Evolutionary conservation across 169 alveolate species (phyloP), one percentile per base, ranked within the genome.

Genomic region (Cyclospora cayetanensis): DNA sequence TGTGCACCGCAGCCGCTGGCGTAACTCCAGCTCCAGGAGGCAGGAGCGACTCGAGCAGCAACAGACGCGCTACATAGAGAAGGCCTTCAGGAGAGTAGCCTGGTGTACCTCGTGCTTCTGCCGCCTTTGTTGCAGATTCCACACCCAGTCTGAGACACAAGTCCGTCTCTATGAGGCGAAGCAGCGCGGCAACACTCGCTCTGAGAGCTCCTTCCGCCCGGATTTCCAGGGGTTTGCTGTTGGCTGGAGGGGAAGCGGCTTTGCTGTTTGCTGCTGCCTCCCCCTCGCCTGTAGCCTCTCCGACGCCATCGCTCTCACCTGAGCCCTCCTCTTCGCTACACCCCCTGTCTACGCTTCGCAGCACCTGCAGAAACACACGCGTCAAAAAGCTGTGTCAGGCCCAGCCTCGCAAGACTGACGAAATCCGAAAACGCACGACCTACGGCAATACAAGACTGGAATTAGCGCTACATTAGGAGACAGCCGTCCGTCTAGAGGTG

Each of bases 131-230:
- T 9, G 31, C 90, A 42, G 35, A 18, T 12, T 80, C 76, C 39
- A 80, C 77, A 50, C 76, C 90, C 12, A 80, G 90, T 18, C 76
- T 29, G 27, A 80, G 90, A 42, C 90, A 80, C 25, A 80, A 39
- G 18, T 80, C 90, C 3, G 25, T 53, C 25, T 52, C 39, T 22
- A 50, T 18, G 18, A 80, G 53, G 74, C 76, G 90, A 53, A 80
- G 77, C 25, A 80, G 41, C 1, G 90, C 90, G 27, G 66, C 5
- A 29, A 53, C 27, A 12, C 90, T 76, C 20, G 90, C 90, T 37
- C 52, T 63, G 41, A 80, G 41, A 35, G 74, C 70, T n/a, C 60
- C 53, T 27, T 80, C 90, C 37, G 50, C 90, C 3, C 76, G 90
- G 52, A 76, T n/a, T 18, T 35, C 50, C 42, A 80, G 20, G 37